Conservation (phyloP, 2,329 filamentous ascomycete species). For the Stagonosporopsis rhizophila region DNA sequence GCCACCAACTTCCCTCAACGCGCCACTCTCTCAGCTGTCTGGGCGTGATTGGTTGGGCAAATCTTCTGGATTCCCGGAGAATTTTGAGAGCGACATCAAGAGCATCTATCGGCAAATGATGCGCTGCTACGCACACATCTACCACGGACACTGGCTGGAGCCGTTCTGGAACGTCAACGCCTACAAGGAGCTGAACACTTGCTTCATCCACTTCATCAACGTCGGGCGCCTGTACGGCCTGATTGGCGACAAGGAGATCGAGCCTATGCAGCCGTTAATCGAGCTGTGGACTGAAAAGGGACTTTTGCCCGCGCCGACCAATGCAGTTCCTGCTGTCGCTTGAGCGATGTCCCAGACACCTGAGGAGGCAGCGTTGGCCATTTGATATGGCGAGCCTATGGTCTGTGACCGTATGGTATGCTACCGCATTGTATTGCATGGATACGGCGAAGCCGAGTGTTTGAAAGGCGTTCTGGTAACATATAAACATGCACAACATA, state of each 20-base stretch:
- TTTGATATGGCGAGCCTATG: conserved; percentile 17
- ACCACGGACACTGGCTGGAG: conserved; percentile 60
- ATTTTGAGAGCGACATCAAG: conserved; percentile 77
- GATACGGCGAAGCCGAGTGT: neutral
- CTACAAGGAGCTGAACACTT: conserved; percentile 61
- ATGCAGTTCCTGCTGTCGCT: conserved; percentile 27
- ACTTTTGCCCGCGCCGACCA: conserved; percentile 68
- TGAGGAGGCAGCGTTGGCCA: conserved; percentile 1
- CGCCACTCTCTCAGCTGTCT: conserved; percentile 67
- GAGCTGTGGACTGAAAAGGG: conserved; percentile 91
- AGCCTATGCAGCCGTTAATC: conserved; percentile 94
- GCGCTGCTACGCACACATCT: conserved; percentile 62
- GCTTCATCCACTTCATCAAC: conserved; percentile 62
- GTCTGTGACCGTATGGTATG: conserved; percentile 13
- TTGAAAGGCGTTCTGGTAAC: conserved; percentile 10
- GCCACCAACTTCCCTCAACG: conserved; percentile 55
- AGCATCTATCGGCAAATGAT: conserved; percentile 64
- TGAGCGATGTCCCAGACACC: neutral
- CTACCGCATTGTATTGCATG: neutral
- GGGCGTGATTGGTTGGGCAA: conserved; percentile 86
- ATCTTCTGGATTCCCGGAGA: conserved; percentile 71
- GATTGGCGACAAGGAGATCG: conserved; percentile 85
- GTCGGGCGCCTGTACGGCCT: conserved; percentile 78
- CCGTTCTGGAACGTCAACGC: conserved; percentile 58
- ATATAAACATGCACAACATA: conserved; percentile 16